Evolutionary conservation across 768 basidiomycete species (phyloP).

Genomic region (Boletus rubroflammeus): DNA sequence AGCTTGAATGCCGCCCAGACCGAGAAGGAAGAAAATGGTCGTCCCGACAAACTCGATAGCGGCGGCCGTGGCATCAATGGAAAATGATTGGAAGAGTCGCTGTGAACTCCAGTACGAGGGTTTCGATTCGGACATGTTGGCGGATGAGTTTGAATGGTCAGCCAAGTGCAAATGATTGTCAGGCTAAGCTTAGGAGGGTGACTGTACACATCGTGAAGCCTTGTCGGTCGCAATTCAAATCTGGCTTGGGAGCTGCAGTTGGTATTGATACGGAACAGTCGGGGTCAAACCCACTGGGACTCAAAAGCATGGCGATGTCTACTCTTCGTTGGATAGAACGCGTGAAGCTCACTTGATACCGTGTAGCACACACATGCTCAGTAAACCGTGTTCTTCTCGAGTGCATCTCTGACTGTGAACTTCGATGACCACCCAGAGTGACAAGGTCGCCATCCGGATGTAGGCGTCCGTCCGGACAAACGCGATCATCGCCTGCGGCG

Average conservation of each 20-base stretch:
- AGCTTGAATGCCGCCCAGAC: constrained; percentile 62
- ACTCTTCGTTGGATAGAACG: too few relatives aligned
- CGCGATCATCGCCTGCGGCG: neutral
- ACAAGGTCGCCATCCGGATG: neutral
- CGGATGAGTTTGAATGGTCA: neutral
- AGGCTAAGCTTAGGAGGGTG: neutral
- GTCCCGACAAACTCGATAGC: constrained; percentile 60
- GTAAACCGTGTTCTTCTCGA: neutral
- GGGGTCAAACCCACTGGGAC: too few relatives aligned
- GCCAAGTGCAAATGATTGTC: neutral
- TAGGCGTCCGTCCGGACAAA: too few relatives aligned
- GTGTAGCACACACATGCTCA: neutral
- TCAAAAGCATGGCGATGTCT: too few relatives aligned
- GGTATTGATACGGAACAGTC: neutral
- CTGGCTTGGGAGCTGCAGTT: neutral
- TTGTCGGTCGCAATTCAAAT: neutral
- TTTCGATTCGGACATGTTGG: constrained; percentile 10
- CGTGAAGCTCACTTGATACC: neutral
- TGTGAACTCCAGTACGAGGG: constrained; percentile 23
- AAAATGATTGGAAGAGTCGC: constrained; percentile 28
- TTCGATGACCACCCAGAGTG: neutral
- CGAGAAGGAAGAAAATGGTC: constrained; percentile 59
- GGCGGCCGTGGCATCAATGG: constrained; percentile 46
- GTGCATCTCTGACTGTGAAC: neutral
- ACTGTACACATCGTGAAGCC: neutral